Evolutionary conservation across 805 yeast species (phyloP).

Genomic region (Saccharomyces cerevisiae): DNA sequence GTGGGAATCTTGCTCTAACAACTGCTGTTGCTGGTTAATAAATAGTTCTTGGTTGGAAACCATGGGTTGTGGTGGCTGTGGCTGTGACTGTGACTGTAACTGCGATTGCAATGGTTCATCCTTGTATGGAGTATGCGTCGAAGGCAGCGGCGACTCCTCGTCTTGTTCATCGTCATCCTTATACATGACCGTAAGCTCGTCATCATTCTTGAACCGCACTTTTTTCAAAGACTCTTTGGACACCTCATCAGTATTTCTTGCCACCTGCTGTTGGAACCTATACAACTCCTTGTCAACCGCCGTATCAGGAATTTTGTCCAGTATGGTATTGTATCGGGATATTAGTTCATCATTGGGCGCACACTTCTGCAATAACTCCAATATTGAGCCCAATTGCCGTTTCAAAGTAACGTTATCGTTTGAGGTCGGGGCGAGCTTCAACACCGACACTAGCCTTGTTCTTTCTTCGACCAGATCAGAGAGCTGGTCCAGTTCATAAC

Average conservation of each 20-base stretch:
- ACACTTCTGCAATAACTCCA: conserved; percentile 9
- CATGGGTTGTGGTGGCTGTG: background rate
- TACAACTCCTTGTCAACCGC: conserved; percentile 11
- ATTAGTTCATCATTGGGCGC: conserved; percentile 6
- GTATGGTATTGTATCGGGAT: conserved; percentile 11
- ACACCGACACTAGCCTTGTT: conserved; percentile 13
- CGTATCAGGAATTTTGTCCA: conserved; percentile 10
- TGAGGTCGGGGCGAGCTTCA: conserved; percentile 19
- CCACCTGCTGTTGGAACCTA: conserved; percentile 4
- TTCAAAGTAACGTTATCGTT: conserved; percentile 20
- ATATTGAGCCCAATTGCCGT: conserved; percentile 14
- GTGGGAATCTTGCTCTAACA: conserved; percentile 39
- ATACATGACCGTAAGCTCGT: conserved; percentile 12
- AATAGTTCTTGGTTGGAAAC: conserved; percentile 32
- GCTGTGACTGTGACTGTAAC: background rate
- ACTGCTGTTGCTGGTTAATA: conserved; percentile 40
- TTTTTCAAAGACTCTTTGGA: conserved; percentile 8
- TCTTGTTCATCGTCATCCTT: conserved; percentile 12
- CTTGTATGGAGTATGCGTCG: background rate
- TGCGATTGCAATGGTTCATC: background rate
- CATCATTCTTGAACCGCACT: conserved; percentile 22
- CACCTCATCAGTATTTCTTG: background rate
- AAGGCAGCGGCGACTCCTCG: background rate
- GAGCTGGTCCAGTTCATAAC: conserved; percentile 24
- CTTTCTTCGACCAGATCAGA: conserved; percentile 26